Evolutionary conservation across 345 rosid genomes (phyloP).

Genomic region (Gossypium ekmanianum): DNA sequence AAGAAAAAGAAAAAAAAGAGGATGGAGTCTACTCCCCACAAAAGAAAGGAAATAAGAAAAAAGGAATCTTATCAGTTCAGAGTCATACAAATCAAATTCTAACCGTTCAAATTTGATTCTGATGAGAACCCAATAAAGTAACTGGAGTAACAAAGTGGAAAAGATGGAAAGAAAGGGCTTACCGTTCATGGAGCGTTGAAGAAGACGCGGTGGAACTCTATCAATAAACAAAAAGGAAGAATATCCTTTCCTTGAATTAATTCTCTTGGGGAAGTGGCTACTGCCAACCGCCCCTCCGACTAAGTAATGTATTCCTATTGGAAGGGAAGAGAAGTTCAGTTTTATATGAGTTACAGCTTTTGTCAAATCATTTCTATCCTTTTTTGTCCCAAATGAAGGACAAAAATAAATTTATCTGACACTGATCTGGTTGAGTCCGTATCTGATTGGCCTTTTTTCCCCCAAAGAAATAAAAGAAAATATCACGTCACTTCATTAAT

Average conservation of each 20-base stretch:
- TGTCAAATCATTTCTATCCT: background rate
- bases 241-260: background rate
- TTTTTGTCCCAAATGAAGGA: background rate
- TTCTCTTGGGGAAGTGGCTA: background rate
- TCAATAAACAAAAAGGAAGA: background rate
- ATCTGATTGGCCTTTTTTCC: background rate
- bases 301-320: background rate
- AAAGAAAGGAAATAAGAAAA: background rate
- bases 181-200: conserved; percentile 19
- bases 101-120: background rate
- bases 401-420: background rate
- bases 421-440: background rate
- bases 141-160: background rate
- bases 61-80: background rate
- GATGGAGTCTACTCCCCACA: background rate
- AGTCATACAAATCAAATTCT: background rate
- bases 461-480: too few species aligned
- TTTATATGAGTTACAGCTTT: background rate
- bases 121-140: background rate
- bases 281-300: background rate
- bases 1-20: background rate
- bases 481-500: too few species aligned
- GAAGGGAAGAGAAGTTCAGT: background rate
- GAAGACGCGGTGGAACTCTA: background rate
- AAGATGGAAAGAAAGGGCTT: background rate